Conservation (phyloP, 345 rosid species). For the Draba incana region DNA sequence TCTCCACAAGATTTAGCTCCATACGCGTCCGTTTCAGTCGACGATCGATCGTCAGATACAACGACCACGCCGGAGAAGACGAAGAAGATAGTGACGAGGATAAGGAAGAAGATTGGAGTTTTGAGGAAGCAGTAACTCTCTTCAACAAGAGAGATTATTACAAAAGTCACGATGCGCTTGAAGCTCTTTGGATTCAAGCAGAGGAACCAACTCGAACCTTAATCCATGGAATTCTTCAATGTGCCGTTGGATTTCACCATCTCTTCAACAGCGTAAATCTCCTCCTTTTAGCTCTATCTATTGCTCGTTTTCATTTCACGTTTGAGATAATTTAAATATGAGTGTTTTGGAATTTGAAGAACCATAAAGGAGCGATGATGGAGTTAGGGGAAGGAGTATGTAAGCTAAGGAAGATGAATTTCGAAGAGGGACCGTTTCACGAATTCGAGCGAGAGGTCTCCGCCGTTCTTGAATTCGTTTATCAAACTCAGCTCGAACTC, state of each 20-base stretch:
- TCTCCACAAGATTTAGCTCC: neutral
- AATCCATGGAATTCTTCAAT: slow-evolving; percentile 80
- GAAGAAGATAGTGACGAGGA: neutral
- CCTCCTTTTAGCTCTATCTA: neutral
- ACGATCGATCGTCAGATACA: slow-evolving; percentile 38
- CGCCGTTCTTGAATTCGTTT: slow-evolving; percentile 73
- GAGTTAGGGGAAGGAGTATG: slow-evolving; percentile 90
- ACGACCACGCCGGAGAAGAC: slow-evolving; percentile 32
- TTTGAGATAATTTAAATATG: too few relatives aligned
- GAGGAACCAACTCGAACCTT: slow-evolving; percentile 78
- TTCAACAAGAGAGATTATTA: slow-evolving; percentile 80
- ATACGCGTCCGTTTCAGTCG: slow-evolving; percentile 31
- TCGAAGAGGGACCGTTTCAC: slow-evolving; percentile 66
- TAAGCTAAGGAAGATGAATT: slow-evolving; percentile 84
- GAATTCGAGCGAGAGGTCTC: slow-evolving; percentile 74
- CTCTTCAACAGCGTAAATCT: slow-evolving; percentile 72
- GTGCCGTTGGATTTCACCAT: slow-evolving; percentile 89
- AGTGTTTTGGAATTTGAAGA: too few relatives aligned
- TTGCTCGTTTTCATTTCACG: too few relatives aligned
- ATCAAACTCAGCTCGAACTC: slow-evolving; percentile 79
- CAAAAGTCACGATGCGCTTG: slow-evolving; percentile 79
- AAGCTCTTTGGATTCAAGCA: slow-evolving; percentile 70
- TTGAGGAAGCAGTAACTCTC: slow-evolving; percentile 62
- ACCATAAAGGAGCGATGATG: slow-evolving; percentile 96
- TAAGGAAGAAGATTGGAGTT: slow-evolving; percentile 42